Evolutionary conservation across 2,329 filamentous ascomycete genomes (phyloP).

Genomic region (Colletotrichum eremochloae): DNA sequence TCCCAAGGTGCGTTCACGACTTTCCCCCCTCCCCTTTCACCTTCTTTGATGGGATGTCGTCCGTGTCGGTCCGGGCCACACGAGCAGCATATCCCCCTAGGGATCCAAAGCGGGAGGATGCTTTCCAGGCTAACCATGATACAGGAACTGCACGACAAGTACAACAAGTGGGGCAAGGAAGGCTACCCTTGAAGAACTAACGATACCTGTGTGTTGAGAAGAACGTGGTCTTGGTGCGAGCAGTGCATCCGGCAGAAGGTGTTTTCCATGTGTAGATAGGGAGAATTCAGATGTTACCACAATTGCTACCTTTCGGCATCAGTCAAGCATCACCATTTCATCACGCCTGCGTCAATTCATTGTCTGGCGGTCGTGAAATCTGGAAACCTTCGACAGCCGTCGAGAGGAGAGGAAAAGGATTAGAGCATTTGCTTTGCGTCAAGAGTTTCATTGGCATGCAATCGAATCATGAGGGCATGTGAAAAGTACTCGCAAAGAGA

Average conservation of each 20-base stretch:
- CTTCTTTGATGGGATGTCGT: not conserved
- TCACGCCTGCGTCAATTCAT: not conserved
- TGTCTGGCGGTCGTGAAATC: not conserved
- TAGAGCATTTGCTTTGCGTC: not conserved
- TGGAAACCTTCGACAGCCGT: not conserved
- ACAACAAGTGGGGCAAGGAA: slow-evolving; percentile 99
- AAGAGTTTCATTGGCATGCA: slow-evolving; percentile 9
- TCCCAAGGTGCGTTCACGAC: slow-evolving; percentile 75
- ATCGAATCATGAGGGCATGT: slow-evolving; percentile 9
- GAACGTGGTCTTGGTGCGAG: slow-evolving; percentile 14
- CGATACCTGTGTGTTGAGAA: slow-evolving; percentile 33
- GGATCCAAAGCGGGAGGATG: not conserved
- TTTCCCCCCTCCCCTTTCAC: too few species aligned
- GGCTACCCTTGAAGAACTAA: slow-evolving; percentile 73
- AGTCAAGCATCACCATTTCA: not conserved
- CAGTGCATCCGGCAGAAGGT: slow-evolving; percentile 26
- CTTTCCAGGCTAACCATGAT: slow-evolving; percentile 33
- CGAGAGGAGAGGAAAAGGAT: not conserved
- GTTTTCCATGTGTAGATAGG: slow-evolving; percentile 43
- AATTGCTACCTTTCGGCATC: slow-evolving; percentile 1
- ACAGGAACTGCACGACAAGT: slow-evolving; percentile 92
- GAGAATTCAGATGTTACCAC: slow-evolving; percentile 36
- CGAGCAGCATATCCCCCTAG: not conserved
- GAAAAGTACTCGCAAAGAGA: not conserved
- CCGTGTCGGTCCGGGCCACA: not conserved